Evolutionary conservation across 2,329 filamentous ascomycete genomes (phyloP).

Genomic region (Dactylellina haptotyla): DNA sequence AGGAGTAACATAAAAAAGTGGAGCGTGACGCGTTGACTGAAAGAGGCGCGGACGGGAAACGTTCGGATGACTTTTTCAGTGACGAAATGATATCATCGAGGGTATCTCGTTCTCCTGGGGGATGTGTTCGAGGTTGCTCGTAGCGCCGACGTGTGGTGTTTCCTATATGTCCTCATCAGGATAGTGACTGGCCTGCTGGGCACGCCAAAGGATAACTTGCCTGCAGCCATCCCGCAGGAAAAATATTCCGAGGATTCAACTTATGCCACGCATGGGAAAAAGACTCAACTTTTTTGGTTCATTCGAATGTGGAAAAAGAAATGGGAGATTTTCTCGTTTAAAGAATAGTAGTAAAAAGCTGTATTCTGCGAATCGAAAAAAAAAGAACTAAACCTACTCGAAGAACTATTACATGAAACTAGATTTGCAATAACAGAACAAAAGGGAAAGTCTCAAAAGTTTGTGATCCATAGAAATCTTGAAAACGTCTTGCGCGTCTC

Average conservation of each 20-base stretch:
- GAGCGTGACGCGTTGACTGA: conserved; percentile 41
- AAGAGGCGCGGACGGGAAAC: conserved; percentile 25
- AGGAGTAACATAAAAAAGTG: conserved; percentile 8
- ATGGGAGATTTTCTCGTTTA: background rate
- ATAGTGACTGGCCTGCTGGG: no score
- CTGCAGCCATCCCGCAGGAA: no score
- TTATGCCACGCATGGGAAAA: background rate
- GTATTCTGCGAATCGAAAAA: conserved; percentile 21
- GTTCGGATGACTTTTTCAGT: conserved; percentile 23
- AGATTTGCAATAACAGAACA: background rate
- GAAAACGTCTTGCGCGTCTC: conserved; percentile 18
- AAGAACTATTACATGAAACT: conserved; percentile 44
- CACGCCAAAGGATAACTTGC: no score
- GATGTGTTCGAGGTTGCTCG: background rate
- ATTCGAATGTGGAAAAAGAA: background rate
- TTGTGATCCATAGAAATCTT: background rate
- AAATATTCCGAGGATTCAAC: background rate
- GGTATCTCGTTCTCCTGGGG: background rate
- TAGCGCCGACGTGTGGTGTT: background rate
- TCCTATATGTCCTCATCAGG: background rate
- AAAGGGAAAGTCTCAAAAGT: background rate
- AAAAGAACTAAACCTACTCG: conserved; percentile 4
- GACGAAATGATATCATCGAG: conserved; percentile 8
- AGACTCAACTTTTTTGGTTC: no score
- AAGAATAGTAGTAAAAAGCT: conserved; percentile 7